A percentile compares a stretch with the other conserved stretches of the same genome.
These are phyloP conservation scores for Fusarium annulatum DNA, from an alignment of 2,329 filamentous ascomycete species.

Conservation along the genomic window DNA sequence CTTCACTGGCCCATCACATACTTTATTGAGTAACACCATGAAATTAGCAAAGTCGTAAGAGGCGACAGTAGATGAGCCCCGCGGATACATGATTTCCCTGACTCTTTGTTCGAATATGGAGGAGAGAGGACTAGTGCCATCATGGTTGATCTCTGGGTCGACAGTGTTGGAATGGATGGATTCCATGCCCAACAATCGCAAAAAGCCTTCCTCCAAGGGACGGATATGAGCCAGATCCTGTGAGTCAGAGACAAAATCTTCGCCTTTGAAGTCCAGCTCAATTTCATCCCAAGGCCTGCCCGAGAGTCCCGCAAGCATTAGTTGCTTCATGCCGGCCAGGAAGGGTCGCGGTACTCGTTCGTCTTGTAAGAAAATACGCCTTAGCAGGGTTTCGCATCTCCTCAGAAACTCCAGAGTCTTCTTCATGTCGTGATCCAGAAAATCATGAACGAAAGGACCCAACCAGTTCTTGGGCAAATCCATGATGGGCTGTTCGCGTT, in stretches of 20 bases:
- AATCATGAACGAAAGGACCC: conserved; percentile 36
- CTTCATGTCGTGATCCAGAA: conserved; percentile 42
- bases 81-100: conserved; percentile 38
- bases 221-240: conserved; percentile 26
- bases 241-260: conserved; percentile 7
- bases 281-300: neutral
- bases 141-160: neutral
- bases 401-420: conserved; percentile 25
- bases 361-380: conserved; percentile 14
- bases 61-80: conserved; percentile 9
- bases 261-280: conserved; percentile 18
- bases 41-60: conserved; percentile 37
- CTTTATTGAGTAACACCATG: conserved; percentile 39
- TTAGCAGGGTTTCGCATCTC: conserved; percentile 20
- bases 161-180: conserved; percentile 22
- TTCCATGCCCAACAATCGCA: conserved; percentile 35
- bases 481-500: conserved; percentile 34
- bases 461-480: conserved; percentile 41
- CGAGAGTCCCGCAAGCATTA: conserved; percentile 18
- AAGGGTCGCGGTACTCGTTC: conserved; percentile 32
- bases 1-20: conserved; percentile 32
- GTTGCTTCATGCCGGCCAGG: conserved; percentile 16
- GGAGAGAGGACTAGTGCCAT: neutral
- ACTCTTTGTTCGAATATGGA: conserved; percentile 40
- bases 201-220: conserved; percentile 38